Base-by-base conservation (phyloP, 2,329 filamentous ascomycete genomes). In the Rhytidhysteron rufulum region DNA sequence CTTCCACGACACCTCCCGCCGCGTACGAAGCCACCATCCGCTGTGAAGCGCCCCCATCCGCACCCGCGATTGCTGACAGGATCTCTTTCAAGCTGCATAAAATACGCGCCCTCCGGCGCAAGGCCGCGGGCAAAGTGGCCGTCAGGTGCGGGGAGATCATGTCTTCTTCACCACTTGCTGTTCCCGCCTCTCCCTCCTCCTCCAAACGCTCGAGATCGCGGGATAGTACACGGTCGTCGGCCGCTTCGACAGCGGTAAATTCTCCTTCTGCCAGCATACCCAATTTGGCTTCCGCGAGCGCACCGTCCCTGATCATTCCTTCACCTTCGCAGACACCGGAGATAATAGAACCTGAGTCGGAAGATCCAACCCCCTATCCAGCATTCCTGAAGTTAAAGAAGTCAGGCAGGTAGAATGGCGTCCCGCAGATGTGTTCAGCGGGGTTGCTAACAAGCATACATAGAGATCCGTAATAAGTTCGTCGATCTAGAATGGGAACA, bases 401-500 rank as follows among this genome's bases (percentile, higher is more conserved):
- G 45, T 50, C 65, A 59, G 75, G 78, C 74, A 67, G 46, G 73
- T 63, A 41, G 45, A 47, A 49, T 51, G 59, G 63, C 40, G 70
- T 71, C 46, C 43, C 33, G 31, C 37, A 40, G 42, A 37, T 37
- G 25, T 27, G 19, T n/a, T 25, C 10, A 18, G 34, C 40, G 31
- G 42, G 19, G 30, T 22, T 40, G 45, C 49, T 53, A 39, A 50
- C 48, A 29, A 22, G 27, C 35, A 5, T 36, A 30, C 22, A 13
- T 53, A 81, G 79, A 82, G 41, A 71, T 83, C 36, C 69, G 74
- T 43, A 62, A 69, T 41, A 82, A 79, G 54, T 85, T 83, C 57
- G 66, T 73, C 42, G 76, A 81, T 43, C 68, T 86, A 31, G 73
- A 82, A 66, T 77, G 75, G 75, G 68, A 77, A 53, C 75, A 84